Evolutionary conservation across 305 asterid species (phyloP).

Genomic region (Andrographis paniculata): DNA sequence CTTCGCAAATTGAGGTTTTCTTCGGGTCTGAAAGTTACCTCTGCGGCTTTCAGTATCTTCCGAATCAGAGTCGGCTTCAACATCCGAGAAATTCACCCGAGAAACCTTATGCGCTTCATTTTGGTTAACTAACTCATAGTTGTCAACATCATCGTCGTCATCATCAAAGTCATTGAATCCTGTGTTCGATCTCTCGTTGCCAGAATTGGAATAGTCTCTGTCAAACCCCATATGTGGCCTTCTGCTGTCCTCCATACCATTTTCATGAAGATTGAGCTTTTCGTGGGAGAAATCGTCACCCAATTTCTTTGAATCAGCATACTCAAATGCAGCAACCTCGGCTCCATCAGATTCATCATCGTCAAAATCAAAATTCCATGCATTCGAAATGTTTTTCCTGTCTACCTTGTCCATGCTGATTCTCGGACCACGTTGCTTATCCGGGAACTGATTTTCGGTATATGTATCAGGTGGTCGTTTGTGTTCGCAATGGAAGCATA

Average conservation of each 20-base stretch:
- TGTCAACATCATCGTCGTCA: constrained; percentile 70
- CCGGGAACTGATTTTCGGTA: constrained; percentile 40
- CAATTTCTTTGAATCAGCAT: constrained; percentile 66
- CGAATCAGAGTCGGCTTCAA: constrained; percentile 59
- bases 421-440: constrained; percentile 39
- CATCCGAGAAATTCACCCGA: constrained; percentile 63
- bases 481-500: constrained; percentile 90
- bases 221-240: constrained; percentile 33
- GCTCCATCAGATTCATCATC: constrained; percentile 99
- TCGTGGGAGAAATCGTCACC: constrained; percentile 37
- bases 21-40: constrained; percentile 24
- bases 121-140: constrained; percentile 62
- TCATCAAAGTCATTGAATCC: constrained; percentile 92
- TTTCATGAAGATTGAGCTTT: constrained; percentile 26
- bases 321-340: constrained; percentile 85
- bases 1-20: constrained; percentile 20
- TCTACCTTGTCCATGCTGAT: constrained; percentile 33
- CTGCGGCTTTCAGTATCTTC: constrained; percentile 42
- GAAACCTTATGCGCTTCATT: constrained; percentile 42
- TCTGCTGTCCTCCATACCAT: constrained; percentile 32
- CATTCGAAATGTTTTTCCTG: constrained; percentile 54
- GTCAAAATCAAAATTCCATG: constrained; percentile 96
- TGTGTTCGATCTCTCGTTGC: constrained; percentile 28
- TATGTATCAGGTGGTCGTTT: constrained; percentile 84
- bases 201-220: constrained; percentile 31